Base-by-base conservation (phyloP, 2,329 filamentous ascomycete genomes). In the Colletotrichum sp. region DNA sequence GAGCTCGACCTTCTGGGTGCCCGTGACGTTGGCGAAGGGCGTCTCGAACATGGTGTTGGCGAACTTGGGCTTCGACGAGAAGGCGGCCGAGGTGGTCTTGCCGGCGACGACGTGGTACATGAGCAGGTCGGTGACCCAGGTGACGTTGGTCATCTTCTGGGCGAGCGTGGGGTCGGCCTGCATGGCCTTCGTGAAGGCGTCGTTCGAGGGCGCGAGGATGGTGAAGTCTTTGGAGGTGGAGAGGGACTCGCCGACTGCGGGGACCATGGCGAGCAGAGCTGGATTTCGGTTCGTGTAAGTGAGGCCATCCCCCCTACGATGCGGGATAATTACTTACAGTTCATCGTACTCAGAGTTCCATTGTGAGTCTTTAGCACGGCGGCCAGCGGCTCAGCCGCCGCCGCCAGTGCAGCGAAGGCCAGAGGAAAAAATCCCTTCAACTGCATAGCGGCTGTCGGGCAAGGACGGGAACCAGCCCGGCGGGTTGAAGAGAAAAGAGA, bases 31-130 rank as follows among this genome's bases (percentile, higher is more conserved):
- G 58, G 85, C 87, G 80, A 84, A 89, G 4, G 85, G 83, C 77
- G 84, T 83, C 21, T 83, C 79, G 8, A 83, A 73, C 18, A 82
- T 76, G 9, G 79, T 81, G 70, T 80, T 80, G 28, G 76, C 78
- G 75, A 82, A 84, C 10, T 75, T 69, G 24, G 83, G 83, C 21
- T 79, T 74, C 8, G 82, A 73, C 7, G 78, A 80, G 21, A 82
- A 78, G 30, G 72, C 80, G 10, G 71, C 68, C 15, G 82, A 78
- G 13, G 80, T 81, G 21, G 92, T 85, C n/a, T 87, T 87, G 70
- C 87, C 88, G 70, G 87, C 84, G 56, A 93, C 84, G 71, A 93
- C 87, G 83, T 94, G 92, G 83, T 94, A 94, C 66, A 88, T 83
- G 5, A 94, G 87, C 36, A 93, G 86, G 38, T 83, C 81, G 32